These are phyloP conservation scores for Lentinula lateritia DNA, from an alignment of 768 basidiomycete genomes.

Conservation along the genomic window DNA sequence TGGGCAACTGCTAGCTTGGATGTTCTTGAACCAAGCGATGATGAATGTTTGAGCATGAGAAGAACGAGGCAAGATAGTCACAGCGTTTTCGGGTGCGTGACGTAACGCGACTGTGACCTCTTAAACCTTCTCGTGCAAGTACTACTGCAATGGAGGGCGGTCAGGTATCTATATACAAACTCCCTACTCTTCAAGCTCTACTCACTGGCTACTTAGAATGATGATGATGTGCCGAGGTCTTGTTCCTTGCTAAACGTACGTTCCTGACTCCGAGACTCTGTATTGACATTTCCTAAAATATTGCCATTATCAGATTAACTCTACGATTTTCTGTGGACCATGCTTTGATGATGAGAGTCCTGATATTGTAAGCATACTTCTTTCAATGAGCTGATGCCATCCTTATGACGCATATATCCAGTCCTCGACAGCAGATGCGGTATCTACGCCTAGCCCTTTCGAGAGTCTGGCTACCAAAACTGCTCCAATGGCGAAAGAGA, in stretches of 20 bases:
- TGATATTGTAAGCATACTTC: background rate
- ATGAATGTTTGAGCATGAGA: background rate
- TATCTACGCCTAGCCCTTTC: background rate
- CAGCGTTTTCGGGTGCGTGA: background rate
- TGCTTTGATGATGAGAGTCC: constrained; percentile 20
- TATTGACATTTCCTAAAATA: background rate
- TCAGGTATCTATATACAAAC: background rate
- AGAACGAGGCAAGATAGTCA: background rate
- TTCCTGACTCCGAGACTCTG: background rate
- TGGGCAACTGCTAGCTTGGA: background rate
- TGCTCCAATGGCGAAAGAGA: background rate
- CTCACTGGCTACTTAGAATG: background rate
- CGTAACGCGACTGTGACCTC: background rate
- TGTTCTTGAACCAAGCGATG: background rate
- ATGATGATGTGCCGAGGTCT: background rate
- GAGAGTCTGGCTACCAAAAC: no score
- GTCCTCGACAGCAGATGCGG: background rate
- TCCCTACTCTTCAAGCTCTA: background rate
- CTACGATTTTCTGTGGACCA: constrained; percentile 14
- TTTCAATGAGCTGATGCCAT: no score
- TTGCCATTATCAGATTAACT: background rate
- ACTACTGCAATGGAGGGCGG: background rate
- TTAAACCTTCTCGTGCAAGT: background rate
- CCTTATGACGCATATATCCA: constrained; percentile 3
- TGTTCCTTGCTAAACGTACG: background rate